These are phyloP conservation scores for Lignosus rhinocerotis DNA, from an alignment of 1,284 basidiomycete species.

Conservation along the genomic window DNA sequence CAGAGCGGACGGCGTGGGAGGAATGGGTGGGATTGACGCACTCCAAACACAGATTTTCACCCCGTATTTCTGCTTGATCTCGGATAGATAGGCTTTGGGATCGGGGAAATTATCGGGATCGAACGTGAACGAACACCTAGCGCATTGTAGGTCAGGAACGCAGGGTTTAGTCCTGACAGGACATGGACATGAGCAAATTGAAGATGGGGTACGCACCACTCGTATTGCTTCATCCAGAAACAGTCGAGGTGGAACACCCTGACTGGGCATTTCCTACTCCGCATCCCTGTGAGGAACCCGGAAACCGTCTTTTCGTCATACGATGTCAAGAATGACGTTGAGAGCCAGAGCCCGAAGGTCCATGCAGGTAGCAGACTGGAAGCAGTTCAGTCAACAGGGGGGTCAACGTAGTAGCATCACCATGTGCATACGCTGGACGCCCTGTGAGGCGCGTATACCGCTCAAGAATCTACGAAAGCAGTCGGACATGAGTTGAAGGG, in stretches of 20 bases:
- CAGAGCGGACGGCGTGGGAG: neutral
- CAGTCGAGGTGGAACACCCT: slow-evolving; percentile 80
- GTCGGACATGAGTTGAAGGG: neutral
- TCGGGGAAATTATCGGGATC: slow-evolving; percentile 77
- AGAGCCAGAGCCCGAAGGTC: slow-evolving; percentile 78
- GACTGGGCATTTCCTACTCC: slow-evolving; percentile 64
- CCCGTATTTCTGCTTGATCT: slow-evolving; percentile 68
- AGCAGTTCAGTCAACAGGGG: neutral
- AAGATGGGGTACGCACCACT: slow-evolving; percentile 45
- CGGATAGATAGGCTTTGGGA: slow-evolving; percentile 63
- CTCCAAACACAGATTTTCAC: slow-evolving; percentile 79
- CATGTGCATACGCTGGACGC: slow-evolving; percentile 51
- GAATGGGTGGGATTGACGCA: slow-evolving; percentile 34
- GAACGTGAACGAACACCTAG: slow-evolving; percentile 74
- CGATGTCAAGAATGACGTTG: slow-evolving; percentile 73
- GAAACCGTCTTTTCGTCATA: slow-evolving; percentile 71
- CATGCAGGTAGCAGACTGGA: slow-evolving; percentile 63
- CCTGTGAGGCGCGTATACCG: slow-evolving; percentile 66
- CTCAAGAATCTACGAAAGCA: slow-evolving; percentile 52
- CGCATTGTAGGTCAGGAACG: neutral
- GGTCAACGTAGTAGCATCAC: neutral
- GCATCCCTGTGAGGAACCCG: slow-evolving; percentile 71
- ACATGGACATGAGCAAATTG: neutral
- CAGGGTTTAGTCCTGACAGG: neutral
- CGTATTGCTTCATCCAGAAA: slow-evolving; percentile 82